Base-by-base conservation (phyloP, 257 asterid species). In the Cinchona pubescens region DNA sequence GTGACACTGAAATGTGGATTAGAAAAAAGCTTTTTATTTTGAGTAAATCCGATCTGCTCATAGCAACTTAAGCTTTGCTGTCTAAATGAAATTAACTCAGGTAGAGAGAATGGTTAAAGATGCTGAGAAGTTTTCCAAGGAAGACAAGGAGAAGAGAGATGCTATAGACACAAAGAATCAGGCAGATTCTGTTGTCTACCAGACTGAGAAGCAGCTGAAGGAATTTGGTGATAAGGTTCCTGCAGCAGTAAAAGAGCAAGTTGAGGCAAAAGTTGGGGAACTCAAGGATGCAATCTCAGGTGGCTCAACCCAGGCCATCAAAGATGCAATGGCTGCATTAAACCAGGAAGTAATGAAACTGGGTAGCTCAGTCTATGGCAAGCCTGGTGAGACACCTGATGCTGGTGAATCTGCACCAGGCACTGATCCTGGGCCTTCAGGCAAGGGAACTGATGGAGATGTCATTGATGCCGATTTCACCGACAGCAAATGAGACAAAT, bases 321-420 rank as follows among this genome's bases (percentile, higher is more conserved):
- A 95, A 86, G 99, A 95, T 68, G 97, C 97, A 2, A 88, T 95
- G 92, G 79, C 93, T 78, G 96, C 97, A 30, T 83, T 95, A 35
- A 95, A 95, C 83, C 96, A 95, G 79, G 99, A 95, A 88, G 99
- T 95, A 6, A 95, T 95, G 99, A 96, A 95, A 79, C 88, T 95
- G 23, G 99, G 99, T 11, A 96, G 91, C 80, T 92, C 99, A 5
- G 87, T 95, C 51, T 95, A 95, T 76, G 94, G 90, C 82, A 96
- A 95, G 76, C 92, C 93, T 0, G 98, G 96, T 45, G 91, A 85
- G 25, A 85, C 90, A n/a, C 85, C 93, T 40, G 94, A 85, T 59
- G 78, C 88, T 55, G 96, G 96, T 46, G 89, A n/a, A n/a, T n/a
- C 96, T 2, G 78, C 96, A 11, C 91, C 97, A 3, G 92, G 89